Evolutionary conservation across 2,329 filamentous ascomycete genomes (phyloP), one percentile per base, ranked within the genome.

Genomic region (Xylariaceae sp.): DNA sequence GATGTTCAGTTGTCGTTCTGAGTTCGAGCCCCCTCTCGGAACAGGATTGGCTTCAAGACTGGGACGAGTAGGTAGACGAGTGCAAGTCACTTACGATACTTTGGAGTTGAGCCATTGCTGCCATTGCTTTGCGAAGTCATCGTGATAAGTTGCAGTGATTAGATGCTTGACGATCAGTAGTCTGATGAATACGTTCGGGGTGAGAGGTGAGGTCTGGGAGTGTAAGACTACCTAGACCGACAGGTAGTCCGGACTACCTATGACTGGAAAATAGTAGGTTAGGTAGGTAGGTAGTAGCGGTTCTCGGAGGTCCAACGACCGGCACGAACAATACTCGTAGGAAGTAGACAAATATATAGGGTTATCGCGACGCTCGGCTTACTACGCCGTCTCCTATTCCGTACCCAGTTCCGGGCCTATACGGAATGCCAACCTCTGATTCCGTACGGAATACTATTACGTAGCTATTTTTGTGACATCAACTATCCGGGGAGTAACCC

Each of bases 1-100:
- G 76, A 80, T 82, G 82, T 85, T 87, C 82, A 87, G 84, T 73
- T 73, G 80, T 76, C 65, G 65, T 67, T 79, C 77, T 77, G 48
- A 55, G 13, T 47, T 51, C n/a, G 37, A 51, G 15, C 44, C 45
- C 47, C 34, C 37, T 52, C 18, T 47, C 30, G 44, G 42, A 49
- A 39, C 56, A 15, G 34, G 47, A 37, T 23, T 15, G 17, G 11
- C 17, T 30, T 4, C 18, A 11, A 23, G 39, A 13, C 30, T 17
- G 13, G 34, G 13, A 45, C 44, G 48, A 54, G 44, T 55, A 52
- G 48, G 44, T 48, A 55, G 23, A 30, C 13, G 17, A 34, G 62
- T 49, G 47, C 2, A 50, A 11, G 47, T 11, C 53, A 73, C 72
- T 74, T 66, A 74, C 72, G 68, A 64, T 71, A 73, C 68, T 63